Evolutionary conservation across 1,284 basidiomycete genomes (phyloP).

Genomic region (Coniophora puteana): DNA sequence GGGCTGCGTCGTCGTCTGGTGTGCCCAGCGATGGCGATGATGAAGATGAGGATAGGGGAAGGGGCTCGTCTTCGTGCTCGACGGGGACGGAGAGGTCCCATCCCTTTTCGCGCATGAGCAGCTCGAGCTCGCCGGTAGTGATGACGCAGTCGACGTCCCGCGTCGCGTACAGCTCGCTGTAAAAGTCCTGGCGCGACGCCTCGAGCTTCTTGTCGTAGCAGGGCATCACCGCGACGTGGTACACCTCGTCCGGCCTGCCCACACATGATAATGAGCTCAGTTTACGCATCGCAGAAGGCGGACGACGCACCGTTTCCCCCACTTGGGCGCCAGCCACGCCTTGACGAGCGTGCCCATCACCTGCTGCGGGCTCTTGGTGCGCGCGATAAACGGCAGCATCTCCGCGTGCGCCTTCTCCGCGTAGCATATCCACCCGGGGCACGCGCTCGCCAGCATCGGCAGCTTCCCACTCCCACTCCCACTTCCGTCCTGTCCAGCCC

Average conservation of each 20-base stretch:
- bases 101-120: constrained; percentile 79
- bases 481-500: constrained; percentile 18
- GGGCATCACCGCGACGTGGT: constrained; percentile 98
- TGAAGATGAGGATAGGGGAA: constrained; percentile 8
- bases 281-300: constrained; percentile 3
- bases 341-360: constrained; percentile 94
- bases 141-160: constrained; percentile 97
- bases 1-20: constrained; percentile 14
- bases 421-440: constrained; percentile 99
- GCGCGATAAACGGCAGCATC: constrained; percentile 87
- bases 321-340: constrained; percentile 67
- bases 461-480: constrained; percentile 44
- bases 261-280: constrained; percentile 13
- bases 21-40: constrained; percentile 5
- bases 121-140: constrained; percentile 93
- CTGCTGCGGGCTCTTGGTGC: constrained; percentile 91
- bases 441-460: constrained; percentile 94
- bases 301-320: constrained; percentile 60
- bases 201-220: constrained; percentile 99
- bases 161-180: constrained; percentile 73
- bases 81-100: constrained; percentile 72
- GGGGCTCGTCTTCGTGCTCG: constrained; percentile 45
- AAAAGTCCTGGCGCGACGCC: constrained; percentile 90
- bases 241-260: constrained; percentile 75
- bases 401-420: constrained; percentile 97